Evolutionary conservation across 441 rosid genomes (phyloP).

Genomic region (Euphorbia celastroides): DNA sequence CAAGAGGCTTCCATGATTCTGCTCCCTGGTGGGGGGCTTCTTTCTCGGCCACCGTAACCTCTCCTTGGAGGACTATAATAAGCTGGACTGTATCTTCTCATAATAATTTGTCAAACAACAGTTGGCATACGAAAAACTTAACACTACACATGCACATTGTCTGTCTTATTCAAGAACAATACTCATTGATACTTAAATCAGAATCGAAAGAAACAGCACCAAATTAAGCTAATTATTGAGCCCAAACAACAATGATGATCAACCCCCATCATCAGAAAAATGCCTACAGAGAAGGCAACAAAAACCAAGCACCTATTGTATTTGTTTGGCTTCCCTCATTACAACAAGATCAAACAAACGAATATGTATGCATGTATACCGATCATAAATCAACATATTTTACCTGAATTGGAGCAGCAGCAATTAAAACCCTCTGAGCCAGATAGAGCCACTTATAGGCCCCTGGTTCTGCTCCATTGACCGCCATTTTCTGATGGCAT

Average conservation of each 20-base stretch:
- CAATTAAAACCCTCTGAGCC: too few relatives aligned
- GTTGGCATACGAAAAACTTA: background rate
- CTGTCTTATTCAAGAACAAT: too few relatives aligned
- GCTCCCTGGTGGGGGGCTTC: constrained; percentile 55
- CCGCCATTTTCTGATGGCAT: too few relatives aligned
- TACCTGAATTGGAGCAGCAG: too few relatives aligned
- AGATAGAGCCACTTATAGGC: too few relatives aligned
- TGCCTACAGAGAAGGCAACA: background rate
- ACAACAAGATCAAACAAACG: background rate
- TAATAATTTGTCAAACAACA: constrained; percentile 15
- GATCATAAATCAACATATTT: too few relatives aligned
- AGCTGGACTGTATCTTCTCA: constrained; percentile 99
- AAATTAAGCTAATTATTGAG: background rate
- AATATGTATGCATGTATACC: background rate
- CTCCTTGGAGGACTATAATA: too few relatives aligned
- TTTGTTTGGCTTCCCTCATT: too few relatives aligned
- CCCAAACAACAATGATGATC: background rate
- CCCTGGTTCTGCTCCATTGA: too few relatives aligned
- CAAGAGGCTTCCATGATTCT: too few relatives aligned
- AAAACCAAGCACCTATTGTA: background rate
- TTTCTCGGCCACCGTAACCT: constrained; percentile 47
- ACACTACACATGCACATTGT: background rate
- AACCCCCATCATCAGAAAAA: background rate
- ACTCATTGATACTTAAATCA: too few relatives aligned
- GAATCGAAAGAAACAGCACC: background rate